Evolutionary conservation across 495 filamentous ascomycete genomes (phyloP).

Genomic region (Penicillium cataractarum): DNA sequence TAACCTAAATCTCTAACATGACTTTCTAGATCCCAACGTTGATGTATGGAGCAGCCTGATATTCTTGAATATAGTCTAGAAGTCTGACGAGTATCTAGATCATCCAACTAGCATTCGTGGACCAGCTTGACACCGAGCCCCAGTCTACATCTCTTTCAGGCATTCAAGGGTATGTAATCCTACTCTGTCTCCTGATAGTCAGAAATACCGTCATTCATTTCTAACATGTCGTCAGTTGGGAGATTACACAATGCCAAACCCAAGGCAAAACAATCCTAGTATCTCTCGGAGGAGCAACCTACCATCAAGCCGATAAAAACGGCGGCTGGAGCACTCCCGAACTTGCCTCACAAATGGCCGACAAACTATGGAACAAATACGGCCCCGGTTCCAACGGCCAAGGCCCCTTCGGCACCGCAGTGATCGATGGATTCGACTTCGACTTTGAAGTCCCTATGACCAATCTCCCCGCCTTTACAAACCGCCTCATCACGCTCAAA

Average conservation of each 20-base stretch:
- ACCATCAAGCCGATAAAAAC: not conserved
- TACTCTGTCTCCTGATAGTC: not conserved
- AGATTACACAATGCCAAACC: constrained; percentile 11
- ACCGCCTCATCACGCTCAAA: constrained; percentile 3
- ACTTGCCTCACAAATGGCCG: constrained; percentile 2
- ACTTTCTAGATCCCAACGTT: not conserved
- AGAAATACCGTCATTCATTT: not conserved
- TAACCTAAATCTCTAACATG: not conserved
- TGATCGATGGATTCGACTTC: constrained; percentile 11
- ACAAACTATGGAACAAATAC: constrained; percentile 8
- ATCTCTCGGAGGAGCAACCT: constrained; percentile 6
- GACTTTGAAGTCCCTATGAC: constrained; percentile 12
- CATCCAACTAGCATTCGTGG: constrained; percentile 13
- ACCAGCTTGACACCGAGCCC: constrained; percentile 1
- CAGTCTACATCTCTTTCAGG: not conserved
- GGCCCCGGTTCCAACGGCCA: not conserved
- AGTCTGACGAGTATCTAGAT: not conserved
- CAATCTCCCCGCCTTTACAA: constrained; percentile 10
- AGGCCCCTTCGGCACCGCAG: not conserved
- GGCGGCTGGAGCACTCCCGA: constrained; percentile 8
- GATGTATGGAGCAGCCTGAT: not conserved
- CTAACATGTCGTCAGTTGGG: not conserved
- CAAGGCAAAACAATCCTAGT: constrained; percentile 14
- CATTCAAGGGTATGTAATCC: not conserved
- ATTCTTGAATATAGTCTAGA: too few species aligned